Conservation (phyloP, 225 moss, liverwort and hornwort species). For the Lunularia cruciata region DNA sequence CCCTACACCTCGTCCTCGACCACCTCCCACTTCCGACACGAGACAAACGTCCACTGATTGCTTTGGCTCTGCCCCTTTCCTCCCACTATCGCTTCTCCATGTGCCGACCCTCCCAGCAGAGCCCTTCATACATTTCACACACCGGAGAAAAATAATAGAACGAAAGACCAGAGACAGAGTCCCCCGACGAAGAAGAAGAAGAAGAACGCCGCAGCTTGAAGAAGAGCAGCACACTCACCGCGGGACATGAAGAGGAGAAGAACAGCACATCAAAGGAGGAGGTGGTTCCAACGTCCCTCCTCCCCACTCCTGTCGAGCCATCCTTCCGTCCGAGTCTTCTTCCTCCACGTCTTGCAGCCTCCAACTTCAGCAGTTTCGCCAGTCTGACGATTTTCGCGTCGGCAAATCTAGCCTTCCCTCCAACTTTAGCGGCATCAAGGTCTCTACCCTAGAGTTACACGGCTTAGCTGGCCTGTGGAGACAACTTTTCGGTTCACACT, state of each 20-base stretch:
- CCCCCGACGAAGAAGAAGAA: neutral
- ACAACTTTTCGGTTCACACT: no score
- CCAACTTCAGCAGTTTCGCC: no score
- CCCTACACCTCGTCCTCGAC: neutral
- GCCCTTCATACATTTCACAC: neutral
- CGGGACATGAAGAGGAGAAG: neutral
- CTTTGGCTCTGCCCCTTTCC: neutral
- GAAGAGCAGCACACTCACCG: no score
- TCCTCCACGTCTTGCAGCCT: neutral
- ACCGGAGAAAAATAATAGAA: neutral
- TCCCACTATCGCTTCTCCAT: neutral
- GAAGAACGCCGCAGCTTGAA: neutral
- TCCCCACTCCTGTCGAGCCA: neutral
- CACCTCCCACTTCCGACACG: neutral
- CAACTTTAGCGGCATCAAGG: neutral
- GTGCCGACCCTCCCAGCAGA: neutral
- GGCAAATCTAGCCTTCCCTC: no score
- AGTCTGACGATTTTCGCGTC: no score
- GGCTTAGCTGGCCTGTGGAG: neutral
- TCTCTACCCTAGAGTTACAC: neutral
- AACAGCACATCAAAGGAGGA: neutral
- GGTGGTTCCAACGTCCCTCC: slow-evolving; percentile 26
- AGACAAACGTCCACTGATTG: neutral
- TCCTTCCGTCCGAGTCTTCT: neutral
- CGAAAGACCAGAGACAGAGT: neutral